A percentile compares a stretch with the other conserved stretches of the same genome.
phyloP scores from a whole-genome alignment of 73 alveolate species.

The Blepharisma japonicum region DNA sequence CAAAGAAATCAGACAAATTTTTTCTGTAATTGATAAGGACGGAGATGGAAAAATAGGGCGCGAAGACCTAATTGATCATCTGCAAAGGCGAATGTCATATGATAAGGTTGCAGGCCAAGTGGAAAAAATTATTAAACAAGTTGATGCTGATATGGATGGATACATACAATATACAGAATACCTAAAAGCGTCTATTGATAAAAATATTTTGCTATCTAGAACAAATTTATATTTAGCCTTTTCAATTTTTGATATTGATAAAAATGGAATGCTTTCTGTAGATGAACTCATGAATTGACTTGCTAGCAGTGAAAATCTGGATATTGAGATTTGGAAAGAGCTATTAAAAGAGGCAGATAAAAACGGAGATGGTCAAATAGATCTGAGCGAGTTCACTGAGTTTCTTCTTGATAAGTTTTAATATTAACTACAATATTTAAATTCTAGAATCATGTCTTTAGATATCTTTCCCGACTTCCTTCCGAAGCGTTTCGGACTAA shows the following conservation, averaged over 20 bases:
- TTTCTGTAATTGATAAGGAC: constrained; percentile 6
- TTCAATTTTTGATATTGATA: neutral
- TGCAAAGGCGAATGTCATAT: neutral
- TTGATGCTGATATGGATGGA: constrained; percentile 1
- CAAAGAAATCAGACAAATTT: constrained; percentile 4
- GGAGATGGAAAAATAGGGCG: constrained; percentile 19
- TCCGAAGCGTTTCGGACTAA: constrained; percentile 91
- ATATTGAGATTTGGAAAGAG: neutral
- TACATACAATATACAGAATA: constrained; percentile 15
- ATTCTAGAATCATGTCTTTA: too few species aligned
- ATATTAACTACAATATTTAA: neutral
- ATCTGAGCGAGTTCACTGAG: neutral
- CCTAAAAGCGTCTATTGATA: neutral
- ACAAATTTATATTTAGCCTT: neutral
- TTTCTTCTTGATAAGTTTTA: neutral
- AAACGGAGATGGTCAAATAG: neutral
- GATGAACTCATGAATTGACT: neutral
- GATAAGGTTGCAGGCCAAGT: neutral
- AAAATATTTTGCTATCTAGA: neutral
- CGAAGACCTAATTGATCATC: constrained; percentile 25
- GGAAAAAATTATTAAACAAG: neutral
- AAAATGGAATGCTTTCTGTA: constrained; percentile 3
- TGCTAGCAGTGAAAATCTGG: neutral
- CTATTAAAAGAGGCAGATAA: neutral
- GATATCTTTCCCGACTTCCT: constrained; percentile 42